Percentiles rank a stretch among this genome's conserved stretches.
Evolutionary conservation across 768 basidiomycete genomes (phyloP).

Genomic region (Rhizopogon sp.): DNA sequence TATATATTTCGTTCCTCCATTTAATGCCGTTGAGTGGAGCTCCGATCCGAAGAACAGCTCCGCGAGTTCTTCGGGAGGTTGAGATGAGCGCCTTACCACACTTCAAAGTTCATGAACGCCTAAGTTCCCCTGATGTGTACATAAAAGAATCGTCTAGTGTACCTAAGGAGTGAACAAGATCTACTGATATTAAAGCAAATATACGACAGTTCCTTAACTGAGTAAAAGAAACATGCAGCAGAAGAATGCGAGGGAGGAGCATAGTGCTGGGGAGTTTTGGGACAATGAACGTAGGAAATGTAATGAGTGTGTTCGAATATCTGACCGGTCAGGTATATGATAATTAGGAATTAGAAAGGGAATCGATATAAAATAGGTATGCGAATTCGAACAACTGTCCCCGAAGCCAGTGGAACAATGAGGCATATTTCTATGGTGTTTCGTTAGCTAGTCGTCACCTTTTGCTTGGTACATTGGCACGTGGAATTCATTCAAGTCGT

Average conservation of each 20-base stretch:
- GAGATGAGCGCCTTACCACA: not conserved
- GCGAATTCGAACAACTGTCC: not conserved
- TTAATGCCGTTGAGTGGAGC: not conserved
- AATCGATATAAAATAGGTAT: not conserved
- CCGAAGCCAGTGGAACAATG: not conserved
- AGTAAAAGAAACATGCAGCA: not conserved
- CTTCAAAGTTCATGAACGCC: not conserved
- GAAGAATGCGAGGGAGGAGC: not conserved
- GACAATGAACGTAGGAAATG: not conserved
- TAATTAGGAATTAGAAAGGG: not conserved
- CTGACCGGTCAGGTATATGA: constrained; percentile 1
- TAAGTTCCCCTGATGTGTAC: not conserved
- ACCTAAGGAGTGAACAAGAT: not conserved
- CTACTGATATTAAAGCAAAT: not conserved
- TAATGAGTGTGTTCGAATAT: not conserved
- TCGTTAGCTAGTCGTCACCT: not conserved
- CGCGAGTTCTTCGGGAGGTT: not conserved
- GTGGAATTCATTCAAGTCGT: not conserved
- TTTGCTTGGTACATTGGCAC: not conserved
- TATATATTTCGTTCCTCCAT: not conserved
- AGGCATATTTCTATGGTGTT: not conserved
- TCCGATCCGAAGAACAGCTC: not conserved
- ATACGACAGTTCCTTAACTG: not conserved
- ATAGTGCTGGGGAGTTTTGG: not conserved
- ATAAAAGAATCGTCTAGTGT: not conserved